Percentiles rank a stretch among this genome's conserved stretches.
phyloP scores from a whole-genome alignment of 257 asterid genomes.

The Mitragyna speciosa region DNA sequence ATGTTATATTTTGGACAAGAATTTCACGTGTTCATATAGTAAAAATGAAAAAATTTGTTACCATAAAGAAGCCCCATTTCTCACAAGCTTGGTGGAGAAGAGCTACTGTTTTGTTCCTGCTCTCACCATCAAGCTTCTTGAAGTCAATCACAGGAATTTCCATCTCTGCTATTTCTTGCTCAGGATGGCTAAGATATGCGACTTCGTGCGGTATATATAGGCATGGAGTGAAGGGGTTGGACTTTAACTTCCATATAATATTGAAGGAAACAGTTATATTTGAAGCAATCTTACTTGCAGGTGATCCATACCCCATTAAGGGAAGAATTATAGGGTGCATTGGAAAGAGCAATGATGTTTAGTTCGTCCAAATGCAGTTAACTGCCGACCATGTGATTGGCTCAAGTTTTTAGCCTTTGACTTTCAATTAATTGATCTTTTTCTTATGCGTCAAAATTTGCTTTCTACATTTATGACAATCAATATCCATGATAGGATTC shows the following conservation, averaged over 20 bases:
- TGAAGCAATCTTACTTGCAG: constrained; percentile 29
- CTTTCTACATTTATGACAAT: constrained; percentile 11
- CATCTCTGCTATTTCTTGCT: constrained; percentile 36
- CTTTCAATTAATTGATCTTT: constrained; percentile 12
- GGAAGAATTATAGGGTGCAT: constrained; percentile 33
- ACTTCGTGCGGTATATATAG: constrained; percentile 51
- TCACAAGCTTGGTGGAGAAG: constrained; percentile 79
- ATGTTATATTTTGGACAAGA: constrained; percentile 4
- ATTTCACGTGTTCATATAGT: neutral
- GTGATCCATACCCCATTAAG: constrained; percentile 27
- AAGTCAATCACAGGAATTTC: constrained; percentile 84
- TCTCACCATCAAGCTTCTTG: constrained; percentile 43
- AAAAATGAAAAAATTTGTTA: constrained; percentile 25
- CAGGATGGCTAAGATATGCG: constrained; percentile 24
- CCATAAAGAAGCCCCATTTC: constrained; percentile 94
- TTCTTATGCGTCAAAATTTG: constrained; percentile 14
- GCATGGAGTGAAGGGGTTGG: constrained; percentile 4
- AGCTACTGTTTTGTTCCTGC: constrained; percentile 60
- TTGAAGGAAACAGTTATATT: constrained; percentile 23
- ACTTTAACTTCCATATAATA: neutral
- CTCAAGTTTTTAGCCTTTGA: constrained; percentile 28
- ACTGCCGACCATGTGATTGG: constrained; percentile 42
- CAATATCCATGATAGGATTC: constrained; percentile 16
- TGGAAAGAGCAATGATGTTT: constrained; percentile 26
- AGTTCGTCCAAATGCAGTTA: constrained; percentile 56